Base-by-base conservation (phyloP, 495 filamentous ascomycete genomes). In the Pseudomonodictys pantanalensis region DNA sequence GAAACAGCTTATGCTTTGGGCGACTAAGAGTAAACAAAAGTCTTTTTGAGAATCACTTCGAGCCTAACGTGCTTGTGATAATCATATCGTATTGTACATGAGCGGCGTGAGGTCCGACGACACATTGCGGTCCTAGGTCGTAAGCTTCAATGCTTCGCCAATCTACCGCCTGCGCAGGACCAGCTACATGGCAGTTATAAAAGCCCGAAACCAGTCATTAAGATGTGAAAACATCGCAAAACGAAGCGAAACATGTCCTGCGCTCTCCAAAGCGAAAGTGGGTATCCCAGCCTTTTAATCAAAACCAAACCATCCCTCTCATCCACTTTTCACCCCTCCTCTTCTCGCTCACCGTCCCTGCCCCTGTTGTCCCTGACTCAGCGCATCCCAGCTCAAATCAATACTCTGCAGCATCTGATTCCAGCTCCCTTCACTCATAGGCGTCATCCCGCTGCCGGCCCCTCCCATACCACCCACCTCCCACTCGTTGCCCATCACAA, bases 361-460 rank as follows among this genome's bases (percentile, higher is more conserved):
- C 18, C 41, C 15, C 3, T 18, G 30, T 15, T 67, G 64, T 5
- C 54, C 54, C 29, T 49, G 55, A 7, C 58, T 59, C 9, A 60
- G 8, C 3, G 49, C 20, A 42, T 63, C 59, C 64, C 64, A 67
- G 4, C 64, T 59, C 26, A 67, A 15, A 42, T 59, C 46, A 20
- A 67, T 67, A 22, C 49, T 67, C 18, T 67, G 59, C n/a, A 67
- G 50, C 54, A 67, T 59, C 45, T 58, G 49, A 25, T 62, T 62
- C 54, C 53, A 67, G 0, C 59, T 38, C 1, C 59, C 64, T 22
- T 67, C 64, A 2, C 58, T 62, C 55, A 67, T 67, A 8, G 64
- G 64, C 3, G 64, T 57, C 64, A 67, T 58, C 26, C 59, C 64
- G 2, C 52, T 50, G 17, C 49, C 50, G 42, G n/a, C n/a, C n/a